These are phyloP conservation scores for Phellinidium pouzarii DNA, from an alignment of 1,284 basidiomycete species.

Conservation along the genomic window DNA sequence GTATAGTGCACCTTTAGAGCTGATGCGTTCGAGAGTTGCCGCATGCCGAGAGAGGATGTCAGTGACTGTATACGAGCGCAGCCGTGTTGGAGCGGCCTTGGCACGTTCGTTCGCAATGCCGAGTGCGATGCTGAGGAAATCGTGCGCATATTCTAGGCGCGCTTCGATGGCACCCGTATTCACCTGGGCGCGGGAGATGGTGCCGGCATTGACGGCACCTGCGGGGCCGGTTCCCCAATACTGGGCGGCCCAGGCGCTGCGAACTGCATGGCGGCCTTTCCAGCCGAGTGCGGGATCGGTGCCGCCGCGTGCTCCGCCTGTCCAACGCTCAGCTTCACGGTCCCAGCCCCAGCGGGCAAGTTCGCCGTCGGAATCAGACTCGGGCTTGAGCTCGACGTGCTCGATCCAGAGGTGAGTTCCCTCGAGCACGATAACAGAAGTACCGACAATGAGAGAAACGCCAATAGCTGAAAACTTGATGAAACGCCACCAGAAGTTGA, in stretches of 20 bases:
- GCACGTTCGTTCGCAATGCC: conserved; percentile 8
- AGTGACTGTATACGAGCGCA: conserved; percentile 47
- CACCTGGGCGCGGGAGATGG: conserved; percentile 32
- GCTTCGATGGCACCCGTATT: conserved; percentile 42
- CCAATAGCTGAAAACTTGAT: conserved; percentile 35
- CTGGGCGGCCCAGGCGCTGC: conserved; percentile 73
- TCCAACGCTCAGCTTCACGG: conserved; percentile 64
- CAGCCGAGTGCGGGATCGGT: conserved; percentile 69
- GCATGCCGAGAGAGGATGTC: conserved; percentile 62
- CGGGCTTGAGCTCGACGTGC: conserved; percentile 43
- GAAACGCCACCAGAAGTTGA: conserved; percentile 35
- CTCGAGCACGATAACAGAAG: conserved; percentile 43
- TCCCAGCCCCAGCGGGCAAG: conserved; percentile 67
- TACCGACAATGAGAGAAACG: conserved; percentile 33
- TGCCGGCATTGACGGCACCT: conserved; percentile 27
- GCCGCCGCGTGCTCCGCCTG: conserved; percentile 61
- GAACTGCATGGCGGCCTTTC: conserved; percentile 57
- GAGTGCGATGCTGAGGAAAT: conserved; percentile 43
- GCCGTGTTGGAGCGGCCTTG: conserved; percentile 28
- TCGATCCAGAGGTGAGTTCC: conserved; percentile 69
- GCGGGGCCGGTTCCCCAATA: conserved; percentile 64
- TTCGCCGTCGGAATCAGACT: conserved; percentile 45
- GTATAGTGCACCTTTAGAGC: conserved; percentile 44
- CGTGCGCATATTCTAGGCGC: conserved; percentile 45
- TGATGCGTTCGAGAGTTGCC: conserved; percentile 61